A percentile compares a stretch with the other conserved stretches of the same genome.
phyloP scores from a whole-genome alignment of 257 asterid species.

The Solanum bulbocastanum region DNA sequence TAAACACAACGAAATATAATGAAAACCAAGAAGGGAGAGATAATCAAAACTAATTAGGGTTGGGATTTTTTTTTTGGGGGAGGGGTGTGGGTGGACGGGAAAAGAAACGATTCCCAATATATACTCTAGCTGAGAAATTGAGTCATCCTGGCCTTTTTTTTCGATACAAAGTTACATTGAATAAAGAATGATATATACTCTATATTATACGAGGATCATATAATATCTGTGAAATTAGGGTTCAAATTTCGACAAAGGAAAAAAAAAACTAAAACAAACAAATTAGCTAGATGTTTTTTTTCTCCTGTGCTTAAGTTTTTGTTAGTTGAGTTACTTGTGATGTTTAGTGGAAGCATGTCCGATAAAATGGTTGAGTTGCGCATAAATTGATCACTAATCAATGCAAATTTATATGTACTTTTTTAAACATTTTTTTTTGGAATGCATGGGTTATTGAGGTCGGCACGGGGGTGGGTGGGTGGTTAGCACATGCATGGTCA shows the following conservation, averaged over 20 bases:
- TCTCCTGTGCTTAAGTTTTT: not conserved
- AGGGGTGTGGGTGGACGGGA: no score
- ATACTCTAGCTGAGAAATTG: no score
- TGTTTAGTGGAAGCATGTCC: not conserved
- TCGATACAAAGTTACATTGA: no score
- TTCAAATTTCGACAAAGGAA: not conserved
- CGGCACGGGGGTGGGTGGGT: not conserved
- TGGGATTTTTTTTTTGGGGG: no score
- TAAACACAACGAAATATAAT: no score
- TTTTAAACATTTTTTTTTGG: not conserved
- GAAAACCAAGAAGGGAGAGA: no score
- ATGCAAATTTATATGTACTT: not conserved
- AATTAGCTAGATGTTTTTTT: no score
- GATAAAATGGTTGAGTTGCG: not conserved
- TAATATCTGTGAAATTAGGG: not conserved
- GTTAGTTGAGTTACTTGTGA: not conserved
- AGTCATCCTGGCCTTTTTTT: no score
- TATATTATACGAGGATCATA: no score
- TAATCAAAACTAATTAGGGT: no score
- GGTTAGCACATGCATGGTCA: not conserved
- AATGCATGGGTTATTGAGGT: not conserved
- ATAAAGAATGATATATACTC: no score
- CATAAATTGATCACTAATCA: not conserved
- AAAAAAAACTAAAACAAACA: not conserved
- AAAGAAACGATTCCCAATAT: no score